Conservation (phyloP, 495 filamentous ascomycete genomes). For the Aeminium ludgeri region DNA sequence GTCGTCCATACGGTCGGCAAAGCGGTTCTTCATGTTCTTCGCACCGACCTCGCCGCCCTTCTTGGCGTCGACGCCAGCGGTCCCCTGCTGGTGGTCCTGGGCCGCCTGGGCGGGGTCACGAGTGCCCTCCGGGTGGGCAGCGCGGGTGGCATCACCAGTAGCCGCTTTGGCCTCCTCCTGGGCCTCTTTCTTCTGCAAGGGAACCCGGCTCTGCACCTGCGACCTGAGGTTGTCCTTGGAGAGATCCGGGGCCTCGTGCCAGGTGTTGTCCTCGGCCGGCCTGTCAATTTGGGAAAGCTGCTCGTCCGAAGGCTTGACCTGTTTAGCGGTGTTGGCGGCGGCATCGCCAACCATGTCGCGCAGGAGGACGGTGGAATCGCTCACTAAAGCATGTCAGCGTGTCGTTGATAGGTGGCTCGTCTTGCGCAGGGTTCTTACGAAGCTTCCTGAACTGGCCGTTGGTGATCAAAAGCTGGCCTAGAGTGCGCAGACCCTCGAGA, state of each 20-base stretch:
- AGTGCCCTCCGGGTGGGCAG: constrained; percentile 33
- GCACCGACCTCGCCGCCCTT: constrained; percentile 33
- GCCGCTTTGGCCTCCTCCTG: constrained; percentile 26
- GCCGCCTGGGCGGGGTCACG: constrained; percentile 35
- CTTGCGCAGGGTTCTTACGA: constrained; percentile 39
- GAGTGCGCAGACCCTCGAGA: constrained; percentile 68
- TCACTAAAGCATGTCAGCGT: constrained; percentile 40
- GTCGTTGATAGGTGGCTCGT: no score
- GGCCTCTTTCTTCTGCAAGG: constrained; percentile 34
- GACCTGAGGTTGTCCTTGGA: constrained; percentile 47
- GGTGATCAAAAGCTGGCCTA: constrained; percentile 79
- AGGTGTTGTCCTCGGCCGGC: constrained; percentile 75
- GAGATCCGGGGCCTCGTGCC: constrained; percentile 78
- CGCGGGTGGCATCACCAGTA: constrained; percentile 37
- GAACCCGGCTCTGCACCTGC: constrained; percentile 42
- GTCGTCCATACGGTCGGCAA: constrained; percentile 38
- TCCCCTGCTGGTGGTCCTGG: constrained; percentile 30
- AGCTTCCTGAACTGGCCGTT: constrained; percentile 96
- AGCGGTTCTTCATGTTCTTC: constrained; percentile 32
- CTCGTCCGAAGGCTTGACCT: constrained; percentile 64
- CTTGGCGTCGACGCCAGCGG: constrained; percentile 37
- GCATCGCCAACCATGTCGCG: constrained; percentile 86
- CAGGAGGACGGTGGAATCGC: constrained; percentile 64
- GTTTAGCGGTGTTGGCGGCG: constrained; percentile 62
- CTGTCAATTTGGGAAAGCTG: constrained; percentile 59